Evolutionary conservation across 2,329 filamentous ascomycete genomes (phyloP).

Genomic region (Colletotrichum magnum): DNA sequence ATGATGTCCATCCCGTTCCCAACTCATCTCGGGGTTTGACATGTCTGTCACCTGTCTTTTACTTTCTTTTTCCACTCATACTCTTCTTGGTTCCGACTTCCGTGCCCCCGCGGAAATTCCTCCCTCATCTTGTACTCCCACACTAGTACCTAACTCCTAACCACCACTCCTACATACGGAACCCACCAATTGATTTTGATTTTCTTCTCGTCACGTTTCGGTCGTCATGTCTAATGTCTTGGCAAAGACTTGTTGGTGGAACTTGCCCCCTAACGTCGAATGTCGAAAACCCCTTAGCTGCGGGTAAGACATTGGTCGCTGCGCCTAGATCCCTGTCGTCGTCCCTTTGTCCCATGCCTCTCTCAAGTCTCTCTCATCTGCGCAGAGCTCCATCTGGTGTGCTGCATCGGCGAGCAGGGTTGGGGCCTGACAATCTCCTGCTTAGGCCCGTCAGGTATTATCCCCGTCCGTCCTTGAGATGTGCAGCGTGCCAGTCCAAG

Average conservation of each 20-base stretch:
- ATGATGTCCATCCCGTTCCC: conserved; percentile 1
- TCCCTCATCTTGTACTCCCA: conserved; percentile 13
- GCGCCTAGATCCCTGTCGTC: conserved; percentile 28
- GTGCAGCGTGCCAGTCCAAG: not conserved
- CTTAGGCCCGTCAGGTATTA: conserved; percentile 27
- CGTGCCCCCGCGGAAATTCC: not conserved
- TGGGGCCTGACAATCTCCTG: conserved; percentile 29
- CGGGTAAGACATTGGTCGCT: conserved; percentile 35
- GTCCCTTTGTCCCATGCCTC: conserved; percentile 11
- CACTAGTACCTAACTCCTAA: conserved; percentile 6
- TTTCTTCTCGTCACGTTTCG: conserved; percentile 31
- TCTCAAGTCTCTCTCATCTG: conserved; percentile 15
- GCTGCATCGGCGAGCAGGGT: conserved; percentile 32
- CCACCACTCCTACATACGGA: not conserved
- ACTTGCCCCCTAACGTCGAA: conserved; percentile 29
- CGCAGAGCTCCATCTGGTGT: conserved; percentile 13
- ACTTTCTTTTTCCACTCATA: not conserved
- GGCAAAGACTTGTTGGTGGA: conserved; percentile 32
- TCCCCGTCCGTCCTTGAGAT: conserved; percentile 22
- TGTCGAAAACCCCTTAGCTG: conserved; percentile 30
- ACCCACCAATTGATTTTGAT: conserved; percentile 25
- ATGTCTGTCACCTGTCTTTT: conserved; percentile 24
- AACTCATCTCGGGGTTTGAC: conserved; percentile 30
- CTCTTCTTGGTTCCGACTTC: not conserved
- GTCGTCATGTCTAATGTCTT: conserved; percentile 25